Conservation (phyloP, 2,329 filamentous ascomycete genomes). For the Tolypocladium nubicola region DNA sequence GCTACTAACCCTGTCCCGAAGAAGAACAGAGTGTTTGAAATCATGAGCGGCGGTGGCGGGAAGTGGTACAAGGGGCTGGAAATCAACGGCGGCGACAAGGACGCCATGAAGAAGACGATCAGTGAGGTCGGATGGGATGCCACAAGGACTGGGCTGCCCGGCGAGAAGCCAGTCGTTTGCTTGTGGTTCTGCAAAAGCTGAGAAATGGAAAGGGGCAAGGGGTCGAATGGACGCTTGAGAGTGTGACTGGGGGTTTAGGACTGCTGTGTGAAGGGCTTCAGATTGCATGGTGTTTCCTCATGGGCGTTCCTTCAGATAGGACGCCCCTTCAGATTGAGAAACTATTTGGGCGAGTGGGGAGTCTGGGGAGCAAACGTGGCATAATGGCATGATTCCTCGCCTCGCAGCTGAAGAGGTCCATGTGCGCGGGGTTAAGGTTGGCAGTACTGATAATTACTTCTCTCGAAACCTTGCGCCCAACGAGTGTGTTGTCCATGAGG, state of each 20-base stretch:
- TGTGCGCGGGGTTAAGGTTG: background rate
- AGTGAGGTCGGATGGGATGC: constrained; percentile 49
- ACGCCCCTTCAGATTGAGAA: background rate
- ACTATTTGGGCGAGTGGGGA: background rate
- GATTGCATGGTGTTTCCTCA: background rate
- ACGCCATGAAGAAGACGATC: constrained; percentile 37
- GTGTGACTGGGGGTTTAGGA: background rate
- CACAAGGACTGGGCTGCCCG: constrained; percentile 33
- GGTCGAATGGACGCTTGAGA: background rate
- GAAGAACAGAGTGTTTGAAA: constrained; percentile 48
- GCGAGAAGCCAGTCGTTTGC: constrained; percentile 46
- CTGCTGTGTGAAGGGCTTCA: background rate
- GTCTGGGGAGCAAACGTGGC: background rate
- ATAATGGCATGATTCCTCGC: background rate
- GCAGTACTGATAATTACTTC: background rate
- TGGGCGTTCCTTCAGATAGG: background rate
- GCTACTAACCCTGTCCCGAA: constrained; percentile 37
- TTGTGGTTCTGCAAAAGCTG: constrained; percentile 47
- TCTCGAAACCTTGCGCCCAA: background rate
- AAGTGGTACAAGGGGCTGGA: constrained; percentile 48
- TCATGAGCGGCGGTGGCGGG: constrained; percentile 43
- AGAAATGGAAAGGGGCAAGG: constrained; percentile 1
- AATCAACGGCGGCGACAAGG: constrained; percentile 38
- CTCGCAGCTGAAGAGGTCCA: background rate
- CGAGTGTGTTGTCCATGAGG: background rate